A percentile compares a stretch with the other conserved stretches of the same genome.
Conservation (phyloP, 148 eudicot species). For the Pharnaceum exiguum region DNA sequence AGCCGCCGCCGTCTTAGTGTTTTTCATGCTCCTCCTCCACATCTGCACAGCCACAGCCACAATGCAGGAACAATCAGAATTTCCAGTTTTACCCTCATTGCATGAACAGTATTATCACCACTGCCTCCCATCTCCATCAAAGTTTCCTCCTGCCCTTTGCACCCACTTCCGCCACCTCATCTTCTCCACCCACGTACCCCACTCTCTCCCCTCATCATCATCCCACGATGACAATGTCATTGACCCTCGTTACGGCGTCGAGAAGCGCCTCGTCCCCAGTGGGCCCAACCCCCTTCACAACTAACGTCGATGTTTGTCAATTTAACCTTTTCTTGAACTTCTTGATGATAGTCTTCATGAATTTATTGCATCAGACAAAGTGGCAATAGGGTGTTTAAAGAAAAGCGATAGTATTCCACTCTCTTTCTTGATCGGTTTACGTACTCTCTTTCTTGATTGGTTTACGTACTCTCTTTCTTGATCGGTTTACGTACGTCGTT, state of each 20-base stretch:
- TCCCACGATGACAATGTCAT: constrained; percentile 30
- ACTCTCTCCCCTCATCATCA: constrained; percentile 17
- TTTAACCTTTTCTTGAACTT: background rate
- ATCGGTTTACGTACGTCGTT: constrained; percentile 17
- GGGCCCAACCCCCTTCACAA: constrained; percentile 97
- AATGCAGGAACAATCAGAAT: too few species aligned
- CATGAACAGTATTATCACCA: constrained; percentile 18
- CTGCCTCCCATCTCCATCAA: constrained; percentile 25
- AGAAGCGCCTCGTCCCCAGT: constrained; percentile 81
- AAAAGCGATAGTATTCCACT: too few species aligned
- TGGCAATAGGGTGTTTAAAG: background rate
- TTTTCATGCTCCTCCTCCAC: too few species aligned
- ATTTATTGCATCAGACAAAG: background rate
- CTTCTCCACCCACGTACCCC: constrained; percentile 27
- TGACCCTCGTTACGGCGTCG: constrained; percentile 79
- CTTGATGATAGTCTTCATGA: background rate
- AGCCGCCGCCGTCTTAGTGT: too few species aligned
- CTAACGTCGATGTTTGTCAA: too few species aligned
- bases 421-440: constrained; percentile 7
- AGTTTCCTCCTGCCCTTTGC: constrained; percentile 36
- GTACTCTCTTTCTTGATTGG: too few species aligned
- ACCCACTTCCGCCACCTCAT: constrained; percentile 26
- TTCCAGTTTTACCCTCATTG: too few species aligned
- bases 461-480: too few species aligned
- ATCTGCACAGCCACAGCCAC: too few species aligned